These are phyloP conservation scores for Aspergillus sp. DNA, from an alignment of 2,329 filamentous ascomycete genomes.

Conservation along the genomic window DNA sequence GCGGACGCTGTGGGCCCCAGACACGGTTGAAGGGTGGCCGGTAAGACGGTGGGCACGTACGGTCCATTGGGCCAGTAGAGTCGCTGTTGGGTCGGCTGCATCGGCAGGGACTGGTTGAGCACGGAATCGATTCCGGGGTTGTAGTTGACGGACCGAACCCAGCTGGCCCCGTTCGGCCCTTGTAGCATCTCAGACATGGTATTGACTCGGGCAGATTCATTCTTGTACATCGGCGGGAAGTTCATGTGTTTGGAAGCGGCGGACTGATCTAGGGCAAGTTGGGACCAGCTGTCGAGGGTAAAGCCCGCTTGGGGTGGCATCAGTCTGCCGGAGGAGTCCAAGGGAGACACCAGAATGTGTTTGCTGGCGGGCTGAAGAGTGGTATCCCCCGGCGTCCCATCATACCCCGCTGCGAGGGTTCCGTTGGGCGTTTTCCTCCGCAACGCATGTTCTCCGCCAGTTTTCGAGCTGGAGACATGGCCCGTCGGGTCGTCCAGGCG, in stretches of 20 bases:
- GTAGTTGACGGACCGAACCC: constrained; percentile 44
- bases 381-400: constrained; percentile 74
- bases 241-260: constrained; percentile 31
- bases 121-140: constrained; percentile 59
- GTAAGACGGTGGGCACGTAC: constrained; percentile 57
- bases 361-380: constrained; percentile 73
- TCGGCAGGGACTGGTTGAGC: constrained; percentile 55
- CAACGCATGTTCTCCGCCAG: constrained; percentile 66
- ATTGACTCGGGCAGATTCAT: constrained; percentile 28
- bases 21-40: constrained; percentile 57
- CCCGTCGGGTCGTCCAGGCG: constrained; percentile 29
- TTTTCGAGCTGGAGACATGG: constrained; percentile 21
- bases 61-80: constrained; percentile 46
- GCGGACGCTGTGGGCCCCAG: constrained; percentile 59
- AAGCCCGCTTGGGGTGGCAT: constrained; percentile 31
- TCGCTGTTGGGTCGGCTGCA: constrained; percentile 39
- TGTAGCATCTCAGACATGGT: constrained; percentile 28
- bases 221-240: constrained; percentile 40
- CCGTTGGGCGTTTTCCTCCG: constrained; percentile 91
- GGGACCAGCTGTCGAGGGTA: constrained; percentile 32
- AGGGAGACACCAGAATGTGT: constrained; percentile 72
- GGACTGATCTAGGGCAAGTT: constrained; percentile 26
- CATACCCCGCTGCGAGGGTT: constrained; percentile 88
- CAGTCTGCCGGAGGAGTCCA: constrained; percentile 40
- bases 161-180: constrained; percentile 35